Percentiles rank a stretch among this genome's conserved stretches.
Evolutionary conservation across 116 monocot species (phyloP).

Genomic region (Trichopus zeylanicus): DNA sequence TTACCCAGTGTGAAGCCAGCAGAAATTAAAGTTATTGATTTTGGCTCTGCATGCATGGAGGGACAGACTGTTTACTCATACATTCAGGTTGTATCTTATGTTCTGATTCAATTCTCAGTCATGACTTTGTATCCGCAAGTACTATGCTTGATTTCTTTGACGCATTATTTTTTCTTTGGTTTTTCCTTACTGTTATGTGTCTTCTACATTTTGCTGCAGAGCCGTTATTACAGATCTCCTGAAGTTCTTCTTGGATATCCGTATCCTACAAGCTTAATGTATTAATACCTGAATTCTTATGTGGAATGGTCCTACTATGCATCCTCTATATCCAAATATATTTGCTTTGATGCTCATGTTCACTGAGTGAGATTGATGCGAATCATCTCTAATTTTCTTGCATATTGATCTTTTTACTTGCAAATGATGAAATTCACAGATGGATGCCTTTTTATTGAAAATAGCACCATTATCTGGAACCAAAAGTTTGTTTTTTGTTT

Average conservation of each 20-base stretch:
- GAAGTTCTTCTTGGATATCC: constrained; percentile 94
- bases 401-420: not conserved
- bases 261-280: constrained; percentile 54
- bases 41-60: constrained; percentile 98
- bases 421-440: not conserved
- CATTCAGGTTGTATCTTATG: constrained; percentile 60
- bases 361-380: no score
- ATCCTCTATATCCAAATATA: no score
- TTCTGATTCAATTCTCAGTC: not conserved
- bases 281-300: not conserved
- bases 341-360: no score
- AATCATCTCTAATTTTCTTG: no score
- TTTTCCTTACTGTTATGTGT: constrained; percentile 3
- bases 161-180: not conserved
- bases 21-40: constrained; percentile 96
- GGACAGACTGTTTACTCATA: constrained; percentile 87
- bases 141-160: not conserved
- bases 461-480: not conserved
- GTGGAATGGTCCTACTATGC: not conserved
- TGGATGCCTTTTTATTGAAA: not conserved
- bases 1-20: constrained; percentile 52
- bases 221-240: constrained; percentile 97
- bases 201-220: constrained; percentile 39
- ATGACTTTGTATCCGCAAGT: no score
- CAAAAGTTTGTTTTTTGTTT: not conserved